Evolutionary conservation across 305 asterid species (phyloP).

Genomic region (Fraxinus latifolia): DNA sequence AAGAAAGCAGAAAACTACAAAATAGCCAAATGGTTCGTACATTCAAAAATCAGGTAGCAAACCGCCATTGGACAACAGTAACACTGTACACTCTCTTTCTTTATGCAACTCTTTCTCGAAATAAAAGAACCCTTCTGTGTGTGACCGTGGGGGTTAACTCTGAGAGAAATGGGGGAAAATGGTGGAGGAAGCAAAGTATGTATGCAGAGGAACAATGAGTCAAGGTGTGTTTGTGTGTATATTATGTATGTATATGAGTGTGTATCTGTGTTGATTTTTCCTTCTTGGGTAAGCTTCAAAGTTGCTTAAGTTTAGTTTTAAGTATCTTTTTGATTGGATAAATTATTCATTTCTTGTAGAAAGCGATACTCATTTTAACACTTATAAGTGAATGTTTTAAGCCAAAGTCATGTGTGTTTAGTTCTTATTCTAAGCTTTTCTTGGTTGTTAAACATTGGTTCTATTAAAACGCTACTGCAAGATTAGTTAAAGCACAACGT

Average conservation of each 20-base stretch:
- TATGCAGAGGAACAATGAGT: conserved; percentile 31
- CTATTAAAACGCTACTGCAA: background rate
- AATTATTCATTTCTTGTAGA: background rate
- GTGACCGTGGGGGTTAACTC: background rate
- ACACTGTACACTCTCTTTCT: conserved; percentile 1
- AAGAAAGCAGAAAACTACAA: background rate
- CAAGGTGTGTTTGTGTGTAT: conserved; percentile 31
- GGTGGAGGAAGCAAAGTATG: conserved; percentile 30
- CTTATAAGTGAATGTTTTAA: background rate
- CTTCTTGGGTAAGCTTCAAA: background rate
- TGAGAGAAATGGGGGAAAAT: conserved; percentile 20
- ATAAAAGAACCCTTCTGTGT: background rate
- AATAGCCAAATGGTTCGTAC: conserved; percentile 33
- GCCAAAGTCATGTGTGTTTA: background rate
- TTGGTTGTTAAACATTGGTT: background rate
- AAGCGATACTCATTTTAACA: background rate
- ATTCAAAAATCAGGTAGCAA: conserved; percentile 41
- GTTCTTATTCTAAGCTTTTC: background rate
- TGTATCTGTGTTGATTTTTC: background rate
- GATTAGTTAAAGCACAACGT: background rate
- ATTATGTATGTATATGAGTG: conserved; percentile 16
- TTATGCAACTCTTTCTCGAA: background rate
- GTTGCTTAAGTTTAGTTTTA: background rate
- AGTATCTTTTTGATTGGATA: background rate
- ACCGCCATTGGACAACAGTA: conserved; percentile 40